phyloP scores from a whole-genome alignment of 1,284 basidiomycete species.

The Takashimella tepidaria region DNA sequence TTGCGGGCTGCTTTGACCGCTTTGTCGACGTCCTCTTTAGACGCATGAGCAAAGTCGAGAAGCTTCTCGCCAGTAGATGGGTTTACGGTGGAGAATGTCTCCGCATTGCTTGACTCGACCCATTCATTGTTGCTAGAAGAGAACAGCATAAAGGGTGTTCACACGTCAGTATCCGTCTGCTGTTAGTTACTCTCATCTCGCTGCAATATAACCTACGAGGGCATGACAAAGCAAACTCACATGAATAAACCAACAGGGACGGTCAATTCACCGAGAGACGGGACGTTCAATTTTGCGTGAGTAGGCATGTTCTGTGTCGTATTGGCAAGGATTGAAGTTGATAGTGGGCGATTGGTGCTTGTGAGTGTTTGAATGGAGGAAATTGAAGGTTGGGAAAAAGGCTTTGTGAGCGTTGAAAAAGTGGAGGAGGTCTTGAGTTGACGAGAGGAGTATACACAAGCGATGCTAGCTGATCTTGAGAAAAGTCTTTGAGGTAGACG shows the following conservation, averaged over 20 bases:
- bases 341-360: background rate
- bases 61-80: conserved; percentile 56
- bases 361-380: too few species aligned
- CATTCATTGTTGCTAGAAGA: conserved; percentile 35
- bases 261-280: conserved; percentile 49
- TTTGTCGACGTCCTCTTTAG: conserved; percentile 63
- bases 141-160: conserved; percentile 32
- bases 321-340: background rate
- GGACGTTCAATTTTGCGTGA: conserved; percentile 17
- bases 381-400: too few species aligned
- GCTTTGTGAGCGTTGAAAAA: too few species aligned
- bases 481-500: too few species aligned
- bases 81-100: conserved; percentile 29
- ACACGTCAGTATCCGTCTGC: too few species aligned
- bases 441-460: too few species aligned
- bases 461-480: too few species aligned
- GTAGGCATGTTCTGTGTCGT: conserved; percentile 8
- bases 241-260: conserved; percentile 84
- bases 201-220: too few species aligned
- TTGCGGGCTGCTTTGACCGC: conserved; percentile 78
- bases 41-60: conserved; percentile 33
- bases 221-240: conserved; percentile 21
- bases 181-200: too few species aligned
- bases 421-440: too few species aligned
- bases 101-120: conserved; percentile 21